phyloP scores from a whole-genome alignment of 768 basidiomycete genomes.

The Mycena kentingensis region DNA sequence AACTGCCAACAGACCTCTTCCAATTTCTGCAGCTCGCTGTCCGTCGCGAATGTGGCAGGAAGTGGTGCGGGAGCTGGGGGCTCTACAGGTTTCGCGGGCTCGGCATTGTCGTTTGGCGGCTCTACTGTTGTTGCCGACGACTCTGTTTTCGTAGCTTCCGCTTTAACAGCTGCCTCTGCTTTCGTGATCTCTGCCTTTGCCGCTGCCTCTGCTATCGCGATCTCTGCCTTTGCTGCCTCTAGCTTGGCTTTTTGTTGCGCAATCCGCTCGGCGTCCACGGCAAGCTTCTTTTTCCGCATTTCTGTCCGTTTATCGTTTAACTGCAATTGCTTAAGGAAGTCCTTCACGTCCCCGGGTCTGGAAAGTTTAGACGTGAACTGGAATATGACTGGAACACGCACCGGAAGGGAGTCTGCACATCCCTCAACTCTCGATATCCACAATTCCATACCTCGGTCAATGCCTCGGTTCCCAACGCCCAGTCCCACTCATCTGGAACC shows the following conservation, averaged over 20 bases:
- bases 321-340: slow-evolving; percentile 72
- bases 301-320: slow-evolving; percentile 65
- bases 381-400: slow-evolving; percentile 35
- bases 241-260: slow-evolving; percentile 30
- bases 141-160: too few species aligned
- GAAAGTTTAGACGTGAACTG: slow-evolving; percentile 1
- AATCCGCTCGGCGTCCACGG: slow-evolving; percentile 32
- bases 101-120: too few species aligned
- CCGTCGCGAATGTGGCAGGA: slow-evolving; percentile 27
- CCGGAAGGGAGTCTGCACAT: slow-evolving; percentile 70
- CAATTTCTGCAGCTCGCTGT: slow-evolving; percentile 16
- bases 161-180: too few species aligned
- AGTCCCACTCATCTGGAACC: slow-evolving; percentile 62
- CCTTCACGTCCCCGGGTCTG: slow-evolving; percentile 74
- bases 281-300: slow-evolving; percentile 45
- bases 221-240: slow-evolving; percentile 29
- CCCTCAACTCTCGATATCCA: slow-evolving; percentile 67
- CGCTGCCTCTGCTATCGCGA: slow-evolving; percentile 14
- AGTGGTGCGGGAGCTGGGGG: slow-evolving; percentile 25
- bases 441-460: slow-evolving; percentile 83
- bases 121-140: too few species aligned
- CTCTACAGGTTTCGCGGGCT: too few species aligned
- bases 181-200: too few species aligned
- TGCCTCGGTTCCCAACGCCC: slow-evolving; percentile 65
- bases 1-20: slow-evolving; percentile 21